Evolutionary conservation across 495 filamentous ascomycete species (phyloP), one percentile per base, ranked within the genome.

Genomic region (Penicillium subrubescens): DNA sequence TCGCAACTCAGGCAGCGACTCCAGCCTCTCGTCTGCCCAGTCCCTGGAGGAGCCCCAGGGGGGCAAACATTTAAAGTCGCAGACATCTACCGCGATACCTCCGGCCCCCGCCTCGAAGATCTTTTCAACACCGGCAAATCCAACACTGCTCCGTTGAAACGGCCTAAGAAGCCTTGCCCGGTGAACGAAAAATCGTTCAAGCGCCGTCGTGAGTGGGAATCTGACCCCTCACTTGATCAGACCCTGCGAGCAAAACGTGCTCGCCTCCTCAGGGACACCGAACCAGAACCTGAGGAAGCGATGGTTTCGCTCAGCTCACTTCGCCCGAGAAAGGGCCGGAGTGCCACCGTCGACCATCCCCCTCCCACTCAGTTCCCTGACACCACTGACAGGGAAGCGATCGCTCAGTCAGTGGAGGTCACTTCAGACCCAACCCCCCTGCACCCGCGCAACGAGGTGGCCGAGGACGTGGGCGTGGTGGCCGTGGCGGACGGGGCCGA

Each of bases 11-110:
- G 63, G 73, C 34, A 84, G 76, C 27, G 72, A 74, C 14, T 82
- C 81, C 11, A 80, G 77, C 15, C 57, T 83, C 27, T 83, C 84
- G 31, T 80, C 81, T 2, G 73, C 73, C 7, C 74, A 76, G 41
- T 77, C 77, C 1, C 53, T 77, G 50, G 75, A 75, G 46, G 75
- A 78, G 54, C 64, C 72, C 21, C 65, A 60, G 31, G 73, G 25
- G 25, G 64, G 17, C 62, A 35, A 55, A 59, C 43, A 19, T 68
- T 71, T 44, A 71, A 66, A 27, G 25, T 54, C 15, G 62, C 71
- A 3, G 69, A 73, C 35, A 69, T 73, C 31, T 73, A 73, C 56
- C 69, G 69, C 6, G 71, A 71, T 52, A 71, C 69, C 19, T 65
- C 56, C 58, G 71, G 71, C 12, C 60, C 66, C 25, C 63, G 64